These are phyloP conservation scores for Ophiostoma ulmi DNA, from an alignment of 2,329 filamentous ascomycete genomes.

Conservation along the genomic window DNA sequence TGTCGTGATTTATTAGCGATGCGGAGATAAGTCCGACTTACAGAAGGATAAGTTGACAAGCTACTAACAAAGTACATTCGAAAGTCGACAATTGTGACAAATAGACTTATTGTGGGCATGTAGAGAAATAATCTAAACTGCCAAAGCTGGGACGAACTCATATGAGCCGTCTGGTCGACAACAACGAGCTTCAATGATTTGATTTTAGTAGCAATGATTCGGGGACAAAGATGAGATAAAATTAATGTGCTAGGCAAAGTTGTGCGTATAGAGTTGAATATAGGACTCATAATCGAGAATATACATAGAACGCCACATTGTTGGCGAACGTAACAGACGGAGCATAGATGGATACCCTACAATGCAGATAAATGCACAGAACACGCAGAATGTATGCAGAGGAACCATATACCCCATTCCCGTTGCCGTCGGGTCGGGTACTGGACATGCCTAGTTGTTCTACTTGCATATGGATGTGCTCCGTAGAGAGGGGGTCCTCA, in stretches of 20 bases:
- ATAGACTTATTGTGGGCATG: not conserved
- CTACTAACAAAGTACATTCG: not conserved
- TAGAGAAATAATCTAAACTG: not conserved
- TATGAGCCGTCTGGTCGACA: no score
- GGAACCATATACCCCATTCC: not conserved
- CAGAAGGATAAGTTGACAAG: not conserved
- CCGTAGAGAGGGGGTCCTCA: not conserved
- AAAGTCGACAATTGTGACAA: not conserved
- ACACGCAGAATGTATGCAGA: not conserved
- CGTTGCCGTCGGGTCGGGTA: constrained; percentile 11
- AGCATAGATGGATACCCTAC: no score
- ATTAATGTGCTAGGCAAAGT: not conserved
- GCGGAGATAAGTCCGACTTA: not conserved
- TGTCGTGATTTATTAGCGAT: not conserved
- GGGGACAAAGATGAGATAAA: not conserved
- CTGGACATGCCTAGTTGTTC: not conserved
- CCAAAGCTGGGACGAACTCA: no score
- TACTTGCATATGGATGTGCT: not conserved
- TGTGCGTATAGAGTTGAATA: not conserved
- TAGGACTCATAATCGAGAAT: not conserved
- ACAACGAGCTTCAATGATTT: no score
- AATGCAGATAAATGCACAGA: not conserved
- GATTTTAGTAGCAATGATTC: not conserved
- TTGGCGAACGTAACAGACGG: not conserved
- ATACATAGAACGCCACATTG: not conserved